Evolutionary conservation across 2,329 filamentous ascomycete species (phyloP), one percentile per base, ranked within the genome.

Genomic region (Macrophomina tecta): DNA sequence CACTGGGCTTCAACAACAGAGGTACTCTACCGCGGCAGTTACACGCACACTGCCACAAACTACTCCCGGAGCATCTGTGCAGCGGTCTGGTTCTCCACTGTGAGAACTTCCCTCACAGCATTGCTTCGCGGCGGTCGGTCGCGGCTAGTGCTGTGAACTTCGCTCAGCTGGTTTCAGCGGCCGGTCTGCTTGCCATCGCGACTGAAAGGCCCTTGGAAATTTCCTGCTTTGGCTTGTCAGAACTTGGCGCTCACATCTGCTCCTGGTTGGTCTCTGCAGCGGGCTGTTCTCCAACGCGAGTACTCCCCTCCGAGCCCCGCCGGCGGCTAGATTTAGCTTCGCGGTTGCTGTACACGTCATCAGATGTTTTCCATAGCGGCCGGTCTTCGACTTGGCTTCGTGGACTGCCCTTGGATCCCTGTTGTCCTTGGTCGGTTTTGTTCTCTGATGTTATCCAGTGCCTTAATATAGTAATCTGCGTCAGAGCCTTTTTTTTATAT

Each of bases 71-170:
- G 30, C 38, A 18, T 64, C 12, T 48, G 42, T 65, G 62, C 62
- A 55, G 62, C 28, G 51, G 62, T 56, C 30, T 36, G 51, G 62
- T 65, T 65, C 62, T 58, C 56, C 56, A 60, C 36, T 9, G 56
- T 28, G 40, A 48, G 56, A 28, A 60, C 56, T 7, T 23, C 56
- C 30, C 56, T 60, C 56, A 46, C n/a, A 60, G 23, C 23, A 1
- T 23, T n/a, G 56, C 40, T 48, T 34, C 5, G 56, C 30, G 28
- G 56, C 28, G 40, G 56, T 60, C 28, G 56, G 56, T 60, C 56
- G 56, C 56, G 38, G 56, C 28, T 5, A 6, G 40, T 4, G 12
- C 12, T 6, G 28, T 11, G 28, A 34, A 9, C 40, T 32, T 14
- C 28, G n/a, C 28, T 60, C 28, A 9, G 16, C 36, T 38, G 36